Conservation (phyloP, 2,329 filamentous ascomycete genomes). For the Exophiala mesophila region DNA sequence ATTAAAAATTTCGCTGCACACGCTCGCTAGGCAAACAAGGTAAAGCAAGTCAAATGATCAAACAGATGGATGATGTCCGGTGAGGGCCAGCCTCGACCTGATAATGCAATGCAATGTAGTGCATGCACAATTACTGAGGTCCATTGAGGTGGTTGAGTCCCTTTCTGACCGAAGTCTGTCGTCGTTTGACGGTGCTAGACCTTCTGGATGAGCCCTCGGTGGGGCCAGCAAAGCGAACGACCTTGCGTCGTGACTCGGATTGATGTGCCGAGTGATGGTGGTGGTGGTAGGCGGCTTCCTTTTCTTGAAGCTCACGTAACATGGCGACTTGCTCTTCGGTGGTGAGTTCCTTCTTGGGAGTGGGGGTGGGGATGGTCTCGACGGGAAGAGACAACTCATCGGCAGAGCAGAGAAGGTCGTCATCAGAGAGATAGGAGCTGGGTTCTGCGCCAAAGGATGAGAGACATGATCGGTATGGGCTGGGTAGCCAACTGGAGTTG, state of each 20-base stretch:
- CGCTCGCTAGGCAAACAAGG: constrained; percentile 1
- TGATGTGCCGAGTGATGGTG: constrained; percentile 10
- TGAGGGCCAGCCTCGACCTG: neutral
- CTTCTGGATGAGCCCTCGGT: constrained; percentile 13
- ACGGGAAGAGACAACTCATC: constrained; percentile 20
- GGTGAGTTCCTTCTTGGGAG: constrained; percentile 25
- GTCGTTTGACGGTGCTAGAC: constrained; percentile 16
- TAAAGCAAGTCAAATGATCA: neutral
- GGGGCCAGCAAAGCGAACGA: constrained; percentile 22
- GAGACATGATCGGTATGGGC: constrained; percentile 26
- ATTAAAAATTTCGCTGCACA: neutral
- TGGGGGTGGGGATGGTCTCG: constrained; percentile 22
- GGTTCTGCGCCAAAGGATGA: constrained; percentile 21
- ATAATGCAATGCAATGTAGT: neutral
- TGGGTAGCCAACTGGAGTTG: constrained; percentile 25
- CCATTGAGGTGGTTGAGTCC: constrained; percentile 17
- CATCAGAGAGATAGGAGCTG: constrained; percentile 27
- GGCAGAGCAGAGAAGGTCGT: constrained; percentile 22
- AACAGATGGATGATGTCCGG: neutral
- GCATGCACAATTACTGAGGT: constrained; percentile 18
- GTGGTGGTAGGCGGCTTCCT: constrained; percentile 18
- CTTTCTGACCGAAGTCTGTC: constrained; percentile 12
- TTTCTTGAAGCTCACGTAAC: constrained; percentile 25
- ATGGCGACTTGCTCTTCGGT: constrained; percentile 27
- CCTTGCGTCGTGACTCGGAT: constrained; percentile 16